A percentile compares a stretch with the other conserved stretches of the same genome.
Evolutionary conservation across 2,329 filamentous ascomycete species (phyloP).

Genomic region (Tolypocladium endophyticum): DNA sequence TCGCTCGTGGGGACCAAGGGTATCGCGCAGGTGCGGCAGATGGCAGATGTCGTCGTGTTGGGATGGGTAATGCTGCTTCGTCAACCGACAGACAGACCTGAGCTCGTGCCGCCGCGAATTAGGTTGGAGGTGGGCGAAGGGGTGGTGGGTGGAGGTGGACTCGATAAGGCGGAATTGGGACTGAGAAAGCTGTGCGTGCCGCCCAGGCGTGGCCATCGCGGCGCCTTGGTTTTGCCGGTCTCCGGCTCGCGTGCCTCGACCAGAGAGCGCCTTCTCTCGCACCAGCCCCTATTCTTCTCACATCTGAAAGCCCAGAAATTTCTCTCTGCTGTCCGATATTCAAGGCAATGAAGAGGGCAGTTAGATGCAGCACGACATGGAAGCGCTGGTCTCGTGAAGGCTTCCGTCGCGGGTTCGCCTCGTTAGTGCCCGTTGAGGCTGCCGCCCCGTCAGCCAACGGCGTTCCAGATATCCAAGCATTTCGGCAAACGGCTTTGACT

Average conservation of each 20-base stretch:
- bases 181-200: not conserved
- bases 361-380: not conserved
- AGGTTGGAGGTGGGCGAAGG: not conserved
- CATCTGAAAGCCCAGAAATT: not conserved
- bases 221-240: conserved; percentile 13
- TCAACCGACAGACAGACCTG: not conserved
- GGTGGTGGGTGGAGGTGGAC: conserved; percentile 1
- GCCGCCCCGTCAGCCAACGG: conserved; percentile 5
- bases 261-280: not conserved
- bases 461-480: conserved; percentile 27
- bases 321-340: not conserved
- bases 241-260: conserved; percentile 2
- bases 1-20: not conserved
- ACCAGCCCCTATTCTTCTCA: not conserved
- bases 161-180: not conserved
- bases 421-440: conserved; percentile 1
- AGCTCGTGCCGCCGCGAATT: not conserved
- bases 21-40: not conserved
- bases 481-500: conserved; percentile 41
- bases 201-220: not conserved
- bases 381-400: conserved; percentile 1
- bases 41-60: not conserved
- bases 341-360: conserved; percentile 2
- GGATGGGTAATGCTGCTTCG: not conserved
- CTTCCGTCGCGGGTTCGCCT: not conserved